These are phyloP conservation scores for Cryptosporidium tyzzeri DNA, from an alignment of 169 alveolate genomes.

Conservation along the genomic window DNA sequence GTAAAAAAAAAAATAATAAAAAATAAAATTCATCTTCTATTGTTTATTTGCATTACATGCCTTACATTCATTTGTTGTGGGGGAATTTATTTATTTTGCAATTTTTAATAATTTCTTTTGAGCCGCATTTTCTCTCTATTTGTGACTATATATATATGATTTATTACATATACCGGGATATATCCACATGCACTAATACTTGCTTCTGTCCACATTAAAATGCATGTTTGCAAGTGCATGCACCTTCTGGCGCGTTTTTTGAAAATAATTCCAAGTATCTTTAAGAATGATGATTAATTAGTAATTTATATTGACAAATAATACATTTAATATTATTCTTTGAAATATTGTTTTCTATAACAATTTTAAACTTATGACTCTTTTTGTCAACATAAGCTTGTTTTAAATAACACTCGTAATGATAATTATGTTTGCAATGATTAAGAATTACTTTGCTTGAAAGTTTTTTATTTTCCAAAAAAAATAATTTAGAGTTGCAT, in stretches of 20 bases:
- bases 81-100: not conserved
- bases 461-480: constrained; percentile 5
- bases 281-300: not conserved
- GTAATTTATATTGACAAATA: constrained; percentile 20
- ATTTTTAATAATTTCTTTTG: not conserved
- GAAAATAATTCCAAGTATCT: not conserved
- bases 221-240: not conserved
- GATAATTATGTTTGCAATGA: constrained; percentile 50
- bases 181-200: not conserved
- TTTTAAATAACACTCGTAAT: constrained; percentile 41
- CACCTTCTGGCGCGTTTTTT: not conserved
- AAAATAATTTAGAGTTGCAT: constrained; percentile 45
- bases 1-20: not conserved
- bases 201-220: not conserved
- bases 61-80: not conserved
- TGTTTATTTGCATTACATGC: not conserved
- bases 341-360: constrained; percentile 10
- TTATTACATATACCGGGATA: not conserved
- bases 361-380: constrained; percentile 16
- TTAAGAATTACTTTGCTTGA: constrained; percentile 33
- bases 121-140: not conserved
- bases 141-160: not conserved
- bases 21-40: not conserved
- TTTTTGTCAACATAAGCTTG: constrained; percentile 13
- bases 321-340: constrained; percentile 36